Conservation (phyloP, 2,329 filamentous ascomycete species). For the Zarea fungicola region DNA sequence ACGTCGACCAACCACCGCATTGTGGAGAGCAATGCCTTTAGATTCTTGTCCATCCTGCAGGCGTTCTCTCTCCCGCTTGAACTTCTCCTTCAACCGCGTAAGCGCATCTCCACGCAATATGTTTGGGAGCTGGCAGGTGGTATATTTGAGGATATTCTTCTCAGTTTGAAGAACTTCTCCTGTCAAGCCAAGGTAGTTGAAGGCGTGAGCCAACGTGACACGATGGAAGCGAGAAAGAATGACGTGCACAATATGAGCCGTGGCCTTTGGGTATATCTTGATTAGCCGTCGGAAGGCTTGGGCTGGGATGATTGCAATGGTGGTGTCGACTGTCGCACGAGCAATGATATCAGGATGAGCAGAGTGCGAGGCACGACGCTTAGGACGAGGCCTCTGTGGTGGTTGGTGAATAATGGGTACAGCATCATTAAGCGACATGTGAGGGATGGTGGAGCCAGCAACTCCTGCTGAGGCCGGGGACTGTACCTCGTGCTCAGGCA, state of each 20-base stretch:
- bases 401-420: conserved; percentile 21
- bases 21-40: conserved; percentile 95
- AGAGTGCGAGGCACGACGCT: conserved; percentile 57
- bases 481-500: neutral
- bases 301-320: conserved; percentile 95
- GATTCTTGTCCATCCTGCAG: conserved; percentile 69
- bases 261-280: conserved; percentile 90
- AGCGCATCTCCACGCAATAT: conserved; percentile 79
- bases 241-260: conserved; percentile 94
- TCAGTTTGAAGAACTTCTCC: conserved; percentile 90
- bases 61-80: conserved; percentile 75
- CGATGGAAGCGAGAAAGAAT: conserved; percentile 91
- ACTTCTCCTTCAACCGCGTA: conserved; percentile 86
- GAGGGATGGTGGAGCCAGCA: conserved; percentile 56
- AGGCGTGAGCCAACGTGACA: conserved; percentile 89
- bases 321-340: conserved; percentile 92
- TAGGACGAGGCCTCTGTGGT: conserved; percentile 34
- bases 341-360: conserved; percentile 96
- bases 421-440: conserved; percentile 61
- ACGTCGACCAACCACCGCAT: conserved; percentile 59
- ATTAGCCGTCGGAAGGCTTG: conserved; percentile 92
- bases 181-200: conserved; percentile 88
- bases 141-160: conserved; percentile 89
- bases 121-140: conserved; percentile 85
- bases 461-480: neutral